These are phyloP conservation scores for Ustilago cynodontis DNA, from an alignment of 1,284 basidiomycete genomes.

Conservation along the genomic window DNA sequence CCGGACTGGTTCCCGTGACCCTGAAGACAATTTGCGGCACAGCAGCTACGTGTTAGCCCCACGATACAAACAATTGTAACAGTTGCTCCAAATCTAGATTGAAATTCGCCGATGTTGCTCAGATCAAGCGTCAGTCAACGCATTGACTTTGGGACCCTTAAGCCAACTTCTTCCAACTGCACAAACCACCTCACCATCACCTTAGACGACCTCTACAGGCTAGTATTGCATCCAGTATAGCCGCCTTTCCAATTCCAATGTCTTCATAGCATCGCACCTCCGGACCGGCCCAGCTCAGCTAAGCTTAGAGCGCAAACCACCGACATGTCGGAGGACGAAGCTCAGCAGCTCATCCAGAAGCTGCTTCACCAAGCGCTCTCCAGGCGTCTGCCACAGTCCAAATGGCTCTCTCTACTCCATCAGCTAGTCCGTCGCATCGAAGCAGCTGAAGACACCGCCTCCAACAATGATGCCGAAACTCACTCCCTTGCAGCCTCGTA, in stretches of 20 bases:
- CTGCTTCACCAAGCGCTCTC: slow-evolving; percentile 37
- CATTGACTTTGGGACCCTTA: slow-evolving; percentile 1
- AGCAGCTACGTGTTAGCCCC: background rate
- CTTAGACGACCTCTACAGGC: background rate
- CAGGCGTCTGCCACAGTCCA: slow-evolving; percentile 36
- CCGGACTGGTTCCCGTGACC: slow-evolving; percentile 7
- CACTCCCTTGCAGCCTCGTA: slow-evolving; percentile 17
- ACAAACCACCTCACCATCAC: background rate
- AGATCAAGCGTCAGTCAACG: background rate
- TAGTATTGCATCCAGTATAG: background rate
- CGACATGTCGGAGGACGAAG: slow-evolving; percentile 31
- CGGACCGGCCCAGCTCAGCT: background rate
- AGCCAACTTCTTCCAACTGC: background rate
- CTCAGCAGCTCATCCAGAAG: slow-evolving; percentile 39
- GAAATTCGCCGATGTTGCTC: slow-evolving; percentile 10
- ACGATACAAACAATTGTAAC: background rate
- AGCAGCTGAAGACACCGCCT: background rate
- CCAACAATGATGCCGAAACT: background rate
- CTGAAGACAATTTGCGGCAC: background rate
- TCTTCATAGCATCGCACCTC: background rate
- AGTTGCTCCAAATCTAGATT: slow-evolving; percentile 2
- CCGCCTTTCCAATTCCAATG: background rate
- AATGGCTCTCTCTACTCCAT: slow-evolving; percentile 44
- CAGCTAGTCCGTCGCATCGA: slow-evolving; percentile 32
- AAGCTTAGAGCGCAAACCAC: background rate